phyloP scores from a whole-genome alignment of 352 stramenopile species.

The Phytophthora quininea region DNA sequence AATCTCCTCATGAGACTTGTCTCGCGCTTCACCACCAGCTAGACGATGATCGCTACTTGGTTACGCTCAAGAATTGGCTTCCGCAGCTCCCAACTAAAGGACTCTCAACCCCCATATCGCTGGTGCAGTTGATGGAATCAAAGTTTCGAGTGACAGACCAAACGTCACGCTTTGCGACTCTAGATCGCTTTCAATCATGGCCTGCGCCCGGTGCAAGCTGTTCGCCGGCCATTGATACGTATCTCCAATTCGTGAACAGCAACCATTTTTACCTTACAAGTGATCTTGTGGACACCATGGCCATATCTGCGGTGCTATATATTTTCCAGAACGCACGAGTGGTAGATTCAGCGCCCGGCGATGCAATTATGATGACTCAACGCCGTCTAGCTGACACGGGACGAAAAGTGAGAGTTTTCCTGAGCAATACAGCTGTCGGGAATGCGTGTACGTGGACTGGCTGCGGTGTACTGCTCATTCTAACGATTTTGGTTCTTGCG shows the following conservation, averaged over 20 bases:
- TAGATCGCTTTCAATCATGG: slow-evolving; percentile 28
- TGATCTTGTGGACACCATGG: slow-evolving; percentile 43
- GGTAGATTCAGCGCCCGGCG: slow-evolving; percentile 26
- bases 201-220: slow-evolving; percentile 10
- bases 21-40: slow-evolving; percentile 42
- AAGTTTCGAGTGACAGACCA: slow-evolving; percentile 17
- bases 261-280: slow-evolving; percentile 39
- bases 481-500: slow-evolving; percentile 56
- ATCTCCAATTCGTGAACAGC: slow-evolving; percentile 34
- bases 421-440: slow-evolving; percentile 68
- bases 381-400: slow-evolving; percentile 34
- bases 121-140: slow-evolving; percentile 51
- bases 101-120: slow-evolving; percentile 14
- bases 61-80: slow-evolving; percentile 30
- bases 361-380: slow-evolving; percentile 19
- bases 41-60: slow-evolving; percentile 33
- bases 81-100: slow-evolving; percentile 22
- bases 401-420: slow-evolving; percentile 43
- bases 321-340: slow-evolving; percentile 61
- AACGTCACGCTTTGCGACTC: slow-evolving; percentile 14
- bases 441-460: slow-evolving; percentile 54
- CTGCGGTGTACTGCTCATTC: slow-evolving; percentile 45
- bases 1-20: slow-evolving; percentile 22
- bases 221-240: slow-evolving; percentile 38
- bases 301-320: slow-evolving; percentile 50